Evolutionary conservation across 768 basidiomycete genomes (phyloP).

Genomic region (Udeniomyces megalosporus): DNA sequence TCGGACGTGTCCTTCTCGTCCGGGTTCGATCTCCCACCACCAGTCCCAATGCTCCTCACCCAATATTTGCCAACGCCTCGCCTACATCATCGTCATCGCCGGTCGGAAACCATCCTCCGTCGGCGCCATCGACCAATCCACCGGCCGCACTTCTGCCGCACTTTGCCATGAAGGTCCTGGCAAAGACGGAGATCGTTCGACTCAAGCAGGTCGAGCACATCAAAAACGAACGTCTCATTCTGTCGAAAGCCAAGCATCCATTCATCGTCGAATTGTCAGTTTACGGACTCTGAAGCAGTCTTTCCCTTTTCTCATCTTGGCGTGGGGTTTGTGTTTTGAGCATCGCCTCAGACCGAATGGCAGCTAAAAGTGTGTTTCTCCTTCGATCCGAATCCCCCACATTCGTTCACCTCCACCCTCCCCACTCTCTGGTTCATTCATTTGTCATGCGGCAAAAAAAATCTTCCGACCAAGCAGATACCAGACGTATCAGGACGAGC

Average conservation of each 20-base stretch:
- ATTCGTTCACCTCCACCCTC: too few species aligned
- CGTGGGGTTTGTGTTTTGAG: too few species aligned
- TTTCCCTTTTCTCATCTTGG: background rate
- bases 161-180: slow-evolving; percentile 32
- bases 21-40: slow-evolving; percentile 39
- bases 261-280: slow-evolving; percentile 91
- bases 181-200: slow-evolving; percentile 32
- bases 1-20: slow-evolving; percentile 81
- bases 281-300: background rate
- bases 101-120: slow-evolving; percentile 5
- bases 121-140: slow-evolving; percentile 11
- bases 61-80: background rate
- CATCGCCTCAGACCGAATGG: too few species aligned
- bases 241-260: slow-evolving; percentile 78
- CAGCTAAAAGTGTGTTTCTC: too few species aligned
- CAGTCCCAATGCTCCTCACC: background rate
- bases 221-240: slow-evolving; percentile 85
- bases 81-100: slow-evolving; percentile 17
- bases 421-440: too few species aligned
- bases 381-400: background rate
- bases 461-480: slow-evolving; percentile 7
- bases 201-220: slow-evolving; percentile 96
- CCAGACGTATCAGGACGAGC: slow-evolving; percentile 54
- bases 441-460: too few species aligned
- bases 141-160: slow-evolving; percentile 27